A percentile compares a stretch with the other conserved stretches of the same genome.
phyloP scores from a whole-genome alignment of 306 rosid genomes.

The Cucurbita ficifolia region DNA sequence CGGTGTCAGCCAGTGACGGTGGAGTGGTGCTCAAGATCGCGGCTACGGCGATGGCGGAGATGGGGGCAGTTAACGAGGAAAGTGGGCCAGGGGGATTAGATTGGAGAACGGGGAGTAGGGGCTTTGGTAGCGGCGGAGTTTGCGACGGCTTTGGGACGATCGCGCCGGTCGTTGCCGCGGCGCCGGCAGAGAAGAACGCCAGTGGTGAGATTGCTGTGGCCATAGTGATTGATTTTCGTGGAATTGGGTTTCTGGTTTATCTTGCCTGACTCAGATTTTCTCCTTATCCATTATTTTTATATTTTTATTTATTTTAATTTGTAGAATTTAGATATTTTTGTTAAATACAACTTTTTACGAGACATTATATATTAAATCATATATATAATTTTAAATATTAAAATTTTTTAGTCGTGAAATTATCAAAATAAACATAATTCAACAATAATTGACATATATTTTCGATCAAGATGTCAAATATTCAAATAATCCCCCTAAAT shows the following conservation, averaged over 20 bases:
- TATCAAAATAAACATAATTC: too few relatives aligned
- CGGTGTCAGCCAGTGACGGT: conserved; percentile 30
- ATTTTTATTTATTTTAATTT: neutral
- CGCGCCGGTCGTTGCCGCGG: conserved; percentile 10
- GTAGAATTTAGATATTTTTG: too few relatives aligned
- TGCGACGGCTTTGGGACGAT: conserved; percentile 24
- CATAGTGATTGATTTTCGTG: conserved; percentile 12
- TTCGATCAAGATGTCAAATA: too few relatives aligned
- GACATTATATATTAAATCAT: too few relatives aligned
- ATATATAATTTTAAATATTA: too few relatives aligned
- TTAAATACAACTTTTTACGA: too few relatives aligned
- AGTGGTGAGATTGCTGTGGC: conserved; percentile 47
- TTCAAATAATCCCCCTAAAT: too few relatives aligned
- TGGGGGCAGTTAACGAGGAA: conserved; percentile 10
- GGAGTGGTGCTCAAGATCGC: conserved; percentile 31
- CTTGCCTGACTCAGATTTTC: neutral
- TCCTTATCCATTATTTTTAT: conserved; percentile 2
- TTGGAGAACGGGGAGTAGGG: conserved; percentile 15
- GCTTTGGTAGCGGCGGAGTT: conserved; percentile 10
- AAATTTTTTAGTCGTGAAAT: too few relatives aligned
- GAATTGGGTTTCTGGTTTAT: neutral
- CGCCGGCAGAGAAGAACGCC: conserved; percentile 20
- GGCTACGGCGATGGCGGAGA: conserved; percentile 29
- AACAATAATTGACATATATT: too few relatives aligned
- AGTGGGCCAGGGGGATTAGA: conserved; percentile 18